phyloP scores from a whole-genome alignment of 2,329 filamentous ascomycete species.

The Capronia americana region DNA sequence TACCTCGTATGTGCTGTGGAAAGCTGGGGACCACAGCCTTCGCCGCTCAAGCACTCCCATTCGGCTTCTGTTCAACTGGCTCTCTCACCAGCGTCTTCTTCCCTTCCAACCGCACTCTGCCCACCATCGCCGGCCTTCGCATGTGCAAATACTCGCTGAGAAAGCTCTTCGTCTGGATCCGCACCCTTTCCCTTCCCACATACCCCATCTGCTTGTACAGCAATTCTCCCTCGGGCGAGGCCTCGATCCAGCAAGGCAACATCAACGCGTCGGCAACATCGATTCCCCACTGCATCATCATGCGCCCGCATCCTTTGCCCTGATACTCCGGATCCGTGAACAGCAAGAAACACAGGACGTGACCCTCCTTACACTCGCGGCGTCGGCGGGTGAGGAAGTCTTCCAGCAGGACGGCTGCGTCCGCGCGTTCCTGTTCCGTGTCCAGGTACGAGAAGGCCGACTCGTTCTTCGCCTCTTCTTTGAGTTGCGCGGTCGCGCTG shows the following conservation, averaged over 20 bases:
- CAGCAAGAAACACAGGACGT: constrained; percentile 30
- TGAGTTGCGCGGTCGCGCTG: constrained; percentile 2
- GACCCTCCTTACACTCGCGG: constrained; percentile 22
- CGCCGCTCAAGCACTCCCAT: neutral
- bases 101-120: constrained; percentile 21
- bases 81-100: constrained; percentile 24
- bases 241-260: constrained; percentile 49
- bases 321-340: constrained; percentile 44
- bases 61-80: neutral
- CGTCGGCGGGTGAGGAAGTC: constrained; percentile 21
- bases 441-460: constrained; percentile 25
- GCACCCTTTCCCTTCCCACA: constrained; percentile 22
- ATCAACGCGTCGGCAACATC: constrained; percentile 44
- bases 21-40: too few relatives aligned
- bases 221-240: constrained; percentile 45
- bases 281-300: constrained; percentile 46
- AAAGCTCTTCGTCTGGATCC: constrained; percentile 26
- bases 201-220: constrained; percentile 46
- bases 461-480: constrained; percentile 11
- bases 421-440: constrained; percentile 25
- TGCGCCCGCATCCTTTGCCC: constrained; percentile 45
- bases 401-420: constrained; percentile 25
- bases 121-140: constrained; percentile 24
- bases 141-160: constrained; percentile 31
- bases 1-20: neutral